Base-by-base conservation (phyloP, 495 filamentous ascomycete genomes). In the Clohesyomyces aquaticus region DNA sequence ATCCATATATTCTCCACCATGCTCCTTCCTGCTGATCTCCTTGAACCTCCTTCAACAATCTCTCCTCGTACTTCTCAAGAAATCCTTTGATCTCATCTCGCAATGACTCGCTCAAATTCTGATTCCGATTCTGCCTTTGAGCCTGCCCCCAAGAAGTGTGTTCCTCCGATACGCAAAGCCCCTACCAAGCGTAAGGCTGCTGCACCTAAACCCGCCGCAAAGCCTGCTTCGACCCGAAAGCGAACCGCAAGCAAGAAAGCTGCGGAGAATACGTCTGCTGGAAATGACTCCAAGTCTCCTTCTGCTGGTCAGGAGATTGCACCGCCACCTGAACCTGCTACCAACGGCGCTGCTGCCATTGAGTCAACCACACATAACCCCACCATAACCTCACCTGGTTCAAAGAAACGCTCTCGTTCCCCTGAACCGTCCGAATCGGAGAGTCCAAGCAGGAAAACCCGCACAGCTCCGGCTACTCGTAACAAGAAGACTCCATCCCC, bases 21-120 rank as follows among this genome's bases (percentile, higher is more conserved):
- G 49, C 51, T 41, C 22, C 51, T 38, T 55, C 32, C 32, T 38
- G 32, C 6, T 38, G 32, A 38, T 38, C 32, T 38, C 32, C 32
- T 38, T 38, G 6, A 38, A 14, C 32, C 32, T 38, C 32, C 32
- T 38, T 38, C 32, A 38, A 38, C 32, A 14, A 6, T 6, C 32
- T 38, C 14, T 38, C 14, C 32, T n/a, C n/a, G n/a, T 38, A 38
- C 32, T 14, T 6, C 14, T 14, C 6, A 38, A 6, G 6, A 6
- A 38, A 6, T 38, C 32, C 32, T 14, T 38, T 38, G 32, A 38
- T 6, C 32, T 6, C 14, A 38, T 6, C 32, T 6, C 14, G 14
- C 32, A 38, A 38, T 38, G 32, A 14, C 32, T 38, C 6, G 32
- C 14, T 38, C 32, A 6, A 38, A 38, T 38, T 38, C 32, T 6